These are phyloP conservation scores for Aspergillus cejpii DNA, from an alignment of 2,329 filamentous ascomycete genomes.

Conservation along the genomic window DNA sequence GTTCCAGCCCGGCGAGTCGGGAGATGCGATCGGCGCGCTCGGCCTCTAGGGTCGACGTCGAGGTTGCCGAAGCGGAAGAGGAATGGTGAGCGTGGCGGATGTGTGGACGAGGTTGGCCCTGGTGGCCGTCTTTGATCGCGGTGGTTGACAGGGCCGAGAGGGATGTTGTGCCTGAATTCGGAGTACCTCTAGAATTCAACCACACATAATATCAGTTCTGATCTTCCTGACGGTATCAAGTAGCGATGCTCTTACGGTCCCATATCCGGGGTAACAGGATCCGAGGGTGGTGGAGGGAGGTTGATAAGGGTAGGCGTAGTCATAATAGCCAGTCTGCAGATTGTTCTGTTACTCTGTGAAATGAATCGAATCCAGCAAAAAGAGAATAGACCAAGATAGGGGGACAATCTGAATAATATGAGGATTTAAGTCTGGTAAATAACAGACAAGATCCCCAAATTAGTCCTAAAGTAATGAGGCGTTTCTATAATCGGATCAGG, in stretches of 20 bases:
- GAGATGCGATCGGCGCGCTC: conserved; percentile 94
- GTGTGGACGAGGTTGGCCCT: conserved; percentile 65
- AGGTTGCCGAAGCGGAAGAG: conserved; percentile 52
- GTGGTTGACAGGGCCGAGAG: conserved; percentile 87
- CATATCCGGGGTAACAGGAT: conserved; percentile 79
- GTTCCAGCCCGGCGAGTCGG: conserved; percentile 83
- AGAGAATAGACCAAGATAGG: no score
- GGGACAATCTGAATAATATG: not conserved
- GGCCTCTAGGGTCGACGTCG: conserved; percentile 72
- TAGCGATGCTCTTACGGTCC: conserved; percentile 59
- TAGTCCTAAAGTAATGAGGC: not conserved
- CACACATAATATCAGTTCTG: no score
- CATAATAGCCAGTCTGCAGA: conserved; percentile 17
- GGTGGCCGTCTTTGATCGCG: conserved; percentile 93
- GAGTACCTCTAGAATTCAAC: conserved; percentile 63
- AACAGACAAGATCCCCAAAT: not conserved
- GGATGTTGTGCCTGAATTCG: conserved; percentile 85
- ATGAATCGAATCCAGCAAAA: not conserved
- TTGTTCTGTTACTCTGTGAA: no score
- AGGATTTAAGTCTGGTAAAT: not conserved
- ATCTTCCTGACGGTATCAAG: no score
- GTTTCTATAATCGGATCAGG: not conserved
- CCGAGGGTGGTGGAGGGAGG: conserved; percentile 72
- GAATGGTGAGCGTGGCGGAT: conserved; percentile 48
- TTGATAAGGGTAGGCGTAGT: conserved; percentile 67